A percentile compares a stretch with the other conserved stretches of the same genome.
Conservation (phyloP, 2,329 filamentous ascomycete species). For the Cadophora malorum region DNA sequence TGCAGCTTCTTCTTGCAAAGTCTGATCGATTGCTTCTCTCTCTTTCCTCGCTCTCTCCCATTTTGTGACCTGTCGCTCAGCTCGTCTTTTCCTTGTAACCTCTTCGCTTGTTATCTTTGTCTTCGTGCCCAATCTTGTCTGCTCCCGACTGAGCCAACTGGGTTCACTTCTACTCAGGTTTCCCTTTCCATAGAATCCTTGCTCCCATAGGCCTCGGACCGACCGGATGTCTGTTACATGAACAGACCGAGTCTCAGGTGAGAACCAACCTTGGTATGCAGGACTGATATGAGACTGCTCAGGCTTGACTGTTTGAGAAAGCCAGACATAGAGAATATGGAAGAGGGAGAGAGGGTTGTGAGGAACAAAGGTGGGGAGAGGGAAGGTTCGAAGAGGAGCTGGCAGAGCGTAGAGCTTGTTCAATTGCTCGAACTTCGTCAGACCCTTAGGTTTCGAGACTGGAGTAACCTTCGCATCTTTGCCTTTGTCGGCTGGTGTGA, state of each 20-base stretch:
- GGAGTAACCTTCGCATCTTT: constrained; percentile 16
- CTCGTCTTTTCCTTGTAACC: constrained; percentile 75
- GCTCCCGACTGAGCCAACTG: constrained; percentile 86
- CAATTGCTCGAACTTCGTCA: constrained; percentile 52
- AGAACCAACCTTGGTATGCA: constrained; percentile 78
- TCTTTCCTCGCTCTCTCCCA: constrained; percentile 90
- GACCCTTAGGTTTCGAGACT: constrained; percentile 31
- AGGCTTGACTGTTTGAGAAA: constrained; percentile 72
- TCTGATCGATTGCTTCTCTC: constrained; percentile 81
- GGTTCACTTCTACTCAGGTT: constrained; percentile 93
- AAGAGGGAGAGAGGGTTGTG: constrained; percentile 90
- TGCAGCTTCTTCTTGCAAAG: constrained; percentile 59
- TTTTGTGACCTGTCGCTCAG: constrained; percentile 84
- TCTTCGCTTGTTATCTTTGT: constrained; percentile 80
- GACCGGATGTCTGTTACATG: constrained; percentile 80
- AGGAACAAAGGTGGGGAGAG: constrained; percentile 86
- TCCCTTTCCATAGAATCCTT: constrained; percentile 97
- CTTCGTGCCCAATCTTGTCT: constrained; percentile 70
- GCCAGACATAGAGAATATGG: constrained; percentile 78
- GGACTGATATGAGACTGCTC: constrained; percentile 68
- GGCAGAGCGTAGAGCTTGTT: constrained; percentile 83
- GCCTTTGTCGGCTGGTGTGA: constrained; percentile 21
- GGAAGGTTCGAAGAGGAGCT: constrained; percentile 80
- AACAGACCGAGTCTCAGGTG: constrained; percentile 79
- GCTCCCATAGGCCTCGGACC: constrained; percentile 87